Conservation (phyloP, 148 eudicot genomes). For the Vaccinium macrocarpon region DNA sequence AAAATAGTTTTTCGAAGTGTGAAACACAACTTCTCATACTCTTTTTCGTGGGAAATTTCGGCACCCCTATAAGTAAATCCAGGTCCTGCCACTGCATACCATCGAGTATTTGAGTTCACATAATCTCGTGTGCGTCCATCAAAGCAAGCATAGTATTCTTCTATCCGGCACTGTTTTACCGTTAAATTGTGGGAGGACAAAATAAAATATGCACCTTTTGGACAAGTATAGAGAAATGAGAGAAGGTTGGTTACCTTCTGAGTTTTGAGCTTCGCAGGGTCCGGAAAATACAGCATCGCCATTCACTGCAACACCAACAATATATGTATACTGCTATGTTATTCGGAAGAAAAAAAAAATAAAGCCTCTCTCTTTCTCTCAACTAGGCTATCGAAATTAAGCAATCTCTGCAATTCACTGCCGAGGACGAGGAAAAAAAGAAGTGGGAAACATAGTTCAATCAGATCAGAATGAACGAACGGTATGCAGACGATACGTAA, state of each 20-base stretch:
- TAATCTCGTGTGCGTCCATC: background rate
- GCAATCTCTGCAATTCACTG: background rate
- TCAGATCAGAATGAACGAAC: background rate
- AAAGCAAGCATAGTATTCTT: background rate
- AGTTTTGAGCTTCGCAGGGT: conserved; percentile 24
- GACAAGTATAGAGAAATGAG: background rate
- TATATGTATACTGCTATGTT: background rate
- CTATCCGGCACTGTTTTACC: background rate
- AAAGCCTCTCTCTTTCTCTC: background rate
- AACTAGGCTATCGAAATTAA: background rate
- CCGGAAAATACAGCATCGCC: conserved; percentile 12
- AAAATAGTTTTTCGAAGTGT: too few species aligned
- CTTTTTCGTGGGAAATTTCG: too few species aligned
- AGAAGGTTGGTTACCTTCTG: conserved; percentile 29
- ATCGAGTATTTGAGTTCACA: background rate
- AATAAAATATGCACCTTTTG: background rate
- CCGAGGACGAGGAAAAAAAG: background rate
- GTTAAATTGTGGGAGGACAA: too few species aligned
- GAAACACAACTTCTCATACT: too few species aligned
- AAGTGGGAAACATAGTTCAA: background rate
- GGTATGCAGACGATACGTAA: background rate
- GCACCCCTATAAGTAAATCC: too few species aligned
- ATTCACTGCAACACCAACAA: background rate
- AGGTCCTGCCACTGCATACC: background rate
- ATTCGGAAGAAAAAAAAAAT: too few species aligned